phyloP scores from a whole-genome alignment of 345 rosid genomes.

The Salix udensis region DNA sequence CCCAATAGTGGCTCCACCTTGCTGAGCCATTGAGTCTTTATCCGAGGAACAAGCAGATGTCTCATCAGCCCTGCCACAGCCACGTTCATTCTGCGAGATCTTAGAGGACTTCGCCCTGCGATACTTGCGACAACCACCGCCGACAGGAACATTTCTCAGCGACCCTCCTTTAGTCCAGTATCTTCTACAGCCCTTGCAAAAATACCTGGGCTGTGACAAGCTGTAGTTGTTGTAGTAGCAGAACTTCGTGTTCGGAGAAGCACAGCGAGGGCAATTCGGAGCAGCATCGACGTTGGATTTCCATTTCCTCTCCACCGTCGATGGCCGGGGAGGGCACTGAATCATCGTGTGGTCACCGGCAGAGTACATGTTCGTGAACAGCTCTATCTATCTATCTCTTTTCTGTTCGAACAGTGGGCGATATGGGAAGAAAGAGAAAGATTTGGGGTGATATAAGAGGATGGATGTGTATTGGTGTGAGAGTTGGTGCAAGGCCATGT shows the following conservation, averaged over 20 bases:
- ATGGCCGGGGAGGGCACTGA: constrained; percentile 18
- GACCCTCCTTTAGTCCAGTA: constrained; percentile 96
- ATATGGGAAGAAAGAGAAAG: neutral
- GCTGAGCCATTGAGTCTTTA: neutral
- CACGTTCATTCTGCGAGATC: constrained; percentile 21
- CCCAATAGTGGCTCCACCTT: neutral
- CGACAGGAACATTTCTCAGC: constrained; percentile 72
- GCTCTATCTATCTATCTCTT: neutral
- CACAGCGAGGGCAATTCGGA: constrained; percentile 84
- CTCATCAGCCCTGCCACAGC: constrained; percentile 19
- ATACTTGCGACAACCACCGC: constrained; percentile 80
- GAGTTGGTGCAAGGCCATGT: constrained; percentile 31
- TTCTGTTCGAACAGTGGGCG: neutral
- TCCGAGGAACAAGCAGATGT: neutral
- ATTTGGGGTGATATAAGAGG: neutral
- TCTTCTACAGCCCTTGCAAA: constrained; percentile 76
- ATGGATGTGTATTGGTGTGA: neutral
- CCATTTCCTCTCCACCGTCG: constrained; percentile 27
- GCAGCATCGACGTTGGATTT: constrained; percentile 43
- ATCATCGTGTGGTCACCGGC: constrained; percentile 11
- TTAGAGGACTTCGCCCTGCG: constrained; percentile 46
- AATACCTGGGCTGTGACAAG: constrained; percentile 84
- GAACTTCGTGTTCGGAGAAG: constrained; percentile 81
- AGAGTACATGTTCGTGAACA: constrained; percentile 16
- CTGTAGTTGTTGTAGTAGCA: constrained; percentile 94